Percentiles rank a stretch among this genome's conserved stretches.
phyloP scores from a whole-genome alignment of 2,329 filamentous ascomycete genomes.

The Hymenoscyphus scutula region DNA sequence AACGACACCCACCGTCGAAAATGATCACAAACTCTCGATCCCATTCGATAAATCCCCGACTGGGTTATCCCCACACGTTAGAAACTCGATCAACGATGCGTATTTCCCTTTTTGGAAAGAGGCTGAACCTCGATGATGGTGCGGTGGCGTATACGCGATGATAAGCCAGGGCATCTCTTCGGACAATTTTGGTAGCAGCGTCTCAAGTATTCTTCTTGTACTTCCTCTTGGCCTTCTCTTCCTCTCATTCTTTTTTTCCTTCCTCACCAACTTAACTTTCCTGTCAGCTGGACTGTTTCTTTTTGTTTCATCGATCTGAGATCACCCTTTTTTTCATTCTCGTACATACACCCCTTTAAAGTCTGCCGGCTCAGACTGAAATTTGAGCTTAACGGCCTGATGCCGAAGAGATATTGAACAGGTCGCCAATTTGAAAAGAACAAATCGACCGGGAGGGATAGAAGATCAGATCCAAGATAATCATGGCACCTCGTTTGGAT shows the following conservation, averaged over 20 bases:
- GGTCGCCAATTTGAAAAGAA: background rate
- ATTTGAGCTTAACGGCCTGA: background rate
- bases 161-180: background rate
- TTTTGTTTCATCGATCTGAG: background rate
- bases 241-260: background rate
- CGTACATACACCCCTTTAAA: background rate
- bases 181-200: background rate
- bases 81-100: background rate
- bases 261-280: background rate
- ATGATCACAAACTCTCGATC: background rate
- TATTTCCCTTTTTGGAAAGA: background rate
- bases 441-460: background rate
- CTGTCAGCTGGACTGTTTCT: background rate
- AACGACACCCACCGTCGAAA: background rate
- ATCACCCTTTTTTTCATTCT: background rate
- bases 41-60: background rate
- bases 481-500: background rate
- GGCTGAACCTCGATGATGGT: background rate
- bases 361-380: conserved; percentile 2
- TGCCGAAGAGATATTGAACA: background rate
- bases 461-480: background rate
- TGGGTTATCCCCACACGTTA: background rate
- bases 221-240: background rate
- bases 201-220: conserved; percentile 3
- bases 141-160: background rate